These are phyloP conservation scores for Parsonsia alboflavescens DNA, from an alignment of 257 asterid genomes.

Conservation along the genomic window DNA sequence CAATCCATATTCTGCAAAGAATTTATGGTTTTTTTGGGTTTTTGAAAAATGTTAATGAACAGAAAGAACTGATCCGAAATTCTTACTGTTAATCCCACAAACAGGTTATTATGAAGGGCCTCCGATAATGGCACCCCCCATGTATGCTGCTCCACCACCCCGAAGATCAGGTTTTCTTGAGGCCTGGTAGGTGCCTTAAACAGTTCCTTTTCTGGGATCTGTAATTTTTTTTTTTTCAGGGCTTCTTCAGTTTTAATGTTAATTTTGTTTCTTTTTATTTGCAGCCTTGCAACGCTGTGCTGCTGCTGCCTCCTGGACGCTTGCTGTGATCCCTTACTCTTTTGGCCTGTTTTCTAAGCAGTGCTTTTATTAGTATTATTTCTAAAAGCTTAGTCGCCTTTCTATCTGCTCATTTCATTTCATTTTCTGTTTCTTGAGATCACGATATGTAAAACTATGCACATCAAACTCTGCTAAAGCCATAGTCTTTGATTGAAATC, in stretches of 20 bases:
- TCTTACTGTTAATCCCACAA: no score
- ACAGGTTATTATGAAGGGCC: constrained; percentile 12
- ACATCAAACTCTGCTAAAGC: neutral
- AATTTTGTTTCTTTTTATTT: neutral
- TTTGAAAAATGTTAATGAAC: neutral
- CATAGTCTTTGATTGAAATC: neutral
- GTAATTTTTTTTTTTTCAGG: neutral
- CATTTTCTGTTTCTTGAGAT: neutral
- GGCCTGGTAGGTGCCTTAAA: neutral
- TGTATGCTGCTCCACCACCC: constrained; percentile 15
- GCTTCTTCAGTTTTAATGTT: neutral
- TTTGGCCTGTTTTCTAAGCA: constrained; percentile 12
- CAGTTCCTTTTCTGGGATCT: neutral
- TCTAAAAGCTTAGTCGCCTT: no score
- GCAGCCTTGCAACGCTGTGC: constrained; percentile 36
- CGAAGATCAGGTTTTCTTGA: constrained; percentile 7
- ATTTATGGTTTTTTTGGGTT: neutral
- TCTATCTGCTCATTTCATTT: neutral
- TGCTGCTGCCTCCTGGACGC: constrained; percentile 67
- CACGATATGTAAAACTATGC: neutral
- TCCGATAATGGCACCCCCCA: constrained; percentile 17
- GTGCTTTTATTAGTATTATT: no score
- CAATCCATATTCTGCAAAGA: neutral
- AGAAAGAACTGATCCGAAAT: no score
- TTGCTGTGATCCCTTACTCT: constrained; percentile 37